Evolutionary conservation across 2,329 filamentous ascomycete species (phyloP), one percentile per base, ranked within the genome.

Genomic region (Venturia asperata): DNA sequence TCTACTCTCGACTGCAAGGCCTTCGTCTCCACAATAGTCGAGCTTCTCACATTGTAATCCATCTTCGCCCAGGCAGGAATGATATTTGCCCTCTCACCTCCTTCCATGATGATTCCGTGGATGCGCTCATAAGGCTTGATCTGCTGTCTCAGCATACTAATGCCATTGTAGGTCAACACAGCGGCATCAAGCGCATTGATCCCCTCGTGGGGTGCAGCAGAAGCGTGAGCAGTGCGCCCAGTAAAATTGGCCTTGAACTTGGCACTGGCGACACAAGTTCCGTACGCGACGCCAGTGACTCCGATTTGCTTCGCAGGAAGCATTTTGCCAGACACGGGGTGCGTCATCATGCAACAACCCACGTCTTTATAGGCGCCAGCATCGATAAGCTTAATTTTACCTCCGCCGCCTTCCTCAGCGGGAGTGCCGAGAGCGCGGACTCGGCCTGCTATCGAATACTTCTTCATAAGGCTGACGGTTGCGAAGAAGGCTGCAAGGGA

Each of bases 371-470:
- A 79, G 2, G 78, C 79, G 4, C 79, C 79, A 0, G 75, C 76
- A 30, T 79, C 72, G 41, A 81, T 74, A 15, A 81, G 70, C 41
- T 75, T 78, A 63, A 82, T 77, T 69, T 83, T 84, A 34, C 80
- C 81, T 15, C 81, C 81, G 3, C 79, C 78, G 68, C 80, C 79
- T 72, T 84, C 82, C 69, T 84, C 82, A 2, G 80, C 82, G 0
- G 82, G 82, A 0, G 82, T 84, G 21, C 82, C 82, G 47, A 82
- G 77, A 42, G 83, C 70, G 10, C 79, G 72, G 37, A 81, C 71
- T 63, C 77, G 78, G 5, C 81, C 81, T 0, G 76, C 69, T 2
- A 85, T 72, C 1, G 71, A 68, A 49, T 77, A 73, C 15, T 74
- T 70, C 24, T 73, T 76, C 68, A 84, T 74, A 2, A 79, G 70